Evolutionary conservation across 345 rosid species (phyloP).

Genomic region (Linum tenue): DNA sequence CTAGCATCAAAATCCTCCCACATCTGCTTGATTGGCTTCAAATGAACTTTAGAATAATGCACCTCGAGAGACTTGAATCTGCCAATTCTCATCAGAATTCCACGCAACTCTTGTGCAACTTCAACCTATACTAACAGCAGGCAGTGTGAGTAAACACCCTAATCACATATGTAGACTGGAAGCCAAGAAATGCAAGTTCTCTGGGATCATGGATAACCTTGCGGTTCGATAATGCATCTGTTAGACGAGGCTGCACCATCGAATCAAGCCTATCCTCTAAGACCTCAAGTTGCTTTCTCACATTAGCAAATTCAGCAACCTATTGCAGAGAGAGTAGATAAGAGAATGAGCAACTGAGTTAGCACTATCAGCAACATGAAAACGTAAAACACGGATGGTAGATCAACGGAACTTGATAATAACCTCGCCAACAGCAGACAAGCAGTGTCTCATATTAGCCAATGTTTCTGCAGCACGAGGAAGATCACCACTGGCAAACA

Average conservation of each 20-base stretch:
- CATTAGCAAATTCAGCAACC: slow-evolving; percentile 99
- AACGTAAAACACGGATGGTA: not conserved
- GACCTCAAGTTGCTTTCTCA: slow-evolving; percentile 86
- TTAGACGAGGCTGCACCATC: slow-evolving; percentile 94
- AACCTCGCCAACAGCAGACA: slow-evolving; percentile 99
- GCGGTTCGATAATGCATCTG: slow-evolving; percentile 88
- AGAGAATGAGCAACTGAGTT: not conserved
- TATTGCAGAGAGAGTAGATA: slow-evolving; percentile 17
- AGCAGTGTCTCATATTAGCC: slow-evolving; percentile 97
- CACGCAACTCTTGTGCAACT: slow-evolving; percentile 84
- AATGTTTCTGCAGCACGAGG: slow-evolving; percentile 97
- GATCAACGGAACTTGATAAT: not conserved
- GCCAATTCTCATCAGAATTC: slow-evolving; percentile 87
- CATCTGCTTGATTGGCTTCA: slow-evolving; percentile 71
- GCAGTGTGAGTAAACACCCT: slow-evolving; percentile 6
- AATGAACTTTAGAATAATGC: slow-evolving; percentile 81
- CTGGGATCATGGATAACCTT: slow-evolving; percentile 36
- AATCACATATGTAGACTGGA: slow-evolving; percentile 4
- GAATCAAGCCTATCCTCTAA: slow-evolving; percentile 87
- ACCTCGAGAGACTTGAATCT: slow-evolving; percentile 84
- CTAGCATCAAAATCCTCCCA: slow-evolving; percentile 90
- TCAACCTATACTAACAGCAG: slow-evolving; percentile 50
- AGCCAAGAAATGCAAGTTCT: not conserved
- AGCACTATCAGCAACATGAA: not conserved
- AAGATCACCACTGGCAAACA: slow-evolving; percentile 94